These are phyloP conservation scores for Capsicum rhomboideum DNA, from an alignment of 257 asterid species.

Conservation along the genomic window DNA sequence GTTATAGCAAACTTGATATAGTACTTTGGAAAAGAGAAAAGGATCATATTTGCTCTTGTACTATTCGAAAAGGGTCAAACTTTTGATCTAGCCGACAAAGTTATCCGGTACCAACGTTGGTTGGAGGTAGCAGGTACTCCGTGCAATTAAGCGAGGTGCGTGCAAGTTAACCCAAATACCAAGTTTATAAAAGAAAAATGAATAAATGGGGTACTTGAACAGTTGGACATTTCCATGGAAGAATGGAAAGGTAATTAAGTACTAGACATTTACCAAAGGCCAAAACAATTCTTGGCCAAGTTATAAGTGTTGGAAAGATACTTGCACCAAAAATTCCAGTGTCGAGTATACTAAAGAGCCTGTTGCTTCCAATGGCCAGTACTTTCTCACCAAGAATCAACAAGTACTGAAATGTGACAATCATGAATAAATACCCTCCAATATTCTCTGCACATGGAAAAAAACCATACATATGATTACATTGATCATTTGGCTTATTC, in stretches of 20 bases:
- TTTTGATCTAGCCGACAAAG: too few relatives aligned
- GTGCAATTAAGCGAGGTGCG: too few relatives aligned
- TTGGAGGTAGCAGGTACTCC: too few relatives aligned
- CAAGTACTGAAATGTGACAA: constrained; percentile 27
- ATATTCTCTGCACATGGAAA: constrained; percentile 38
- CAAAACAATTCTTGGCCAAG: constrained; percentile 30
- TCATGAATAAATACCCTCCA: constrained; percentile 34
- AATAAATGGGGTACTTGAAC: not conserved
- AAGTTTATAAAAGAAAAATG: not conserved
- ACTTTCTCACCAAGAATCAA: constrained; percentile 26
- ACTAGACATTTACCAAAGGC: constrained; percentile 24
- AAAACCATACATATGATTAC: constrained; percentile 13
- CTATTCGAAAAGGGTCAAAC: not conserved
- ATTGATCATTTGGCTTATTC: constrained; percentile 3
- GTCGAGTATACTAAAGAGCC: constrained; percentile 31
- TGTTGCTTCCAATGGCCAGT: constrained; percentile 26
- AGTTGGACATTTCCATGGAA: not conserved
- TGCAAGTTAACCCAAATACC: too few relatives aligned
- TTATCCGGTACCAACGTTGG: too few relatives aligned
- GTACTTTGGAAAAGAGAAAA: not conserved
- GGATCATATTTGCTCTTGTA: not conserved
- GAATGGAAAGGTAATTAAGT: not conserved
- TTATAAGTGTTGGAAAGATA: constrained; percentile 25
- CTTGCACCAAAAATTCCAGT: constrained; percentile 40
- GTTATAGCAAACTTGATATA: too few relatives aligned